Evolutionary conservation across 2,329 filamentous ascomycete genomes (phyloP).

Genomic region (Pseudogymnoascus sp.): DNA sequence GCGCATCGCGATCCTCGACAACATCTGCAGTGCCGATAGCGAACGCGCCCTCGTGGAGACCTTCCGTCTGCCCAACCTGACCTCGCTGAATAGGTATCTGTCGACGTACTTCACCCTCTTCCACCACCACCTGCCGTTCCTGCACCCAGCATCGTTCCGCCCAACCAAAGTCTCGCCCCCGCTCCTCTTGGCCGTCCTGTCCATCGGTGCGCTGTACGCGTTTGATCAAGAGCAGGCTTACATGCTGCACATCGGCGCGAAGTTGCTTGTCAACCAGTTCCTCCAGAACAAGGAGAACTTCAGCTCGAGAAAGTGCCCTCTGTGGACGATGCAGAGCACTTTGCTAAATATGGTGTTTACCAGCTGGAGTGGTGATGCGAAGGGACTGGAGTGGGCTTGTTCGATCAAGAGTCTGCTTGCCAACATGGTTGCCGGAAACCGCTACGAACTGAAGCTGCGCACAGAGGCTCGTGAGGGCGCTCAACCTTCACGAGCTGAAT

Average conservation of each 20-base stretch:
- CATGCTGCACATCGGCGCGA: constrained; percentile 93
- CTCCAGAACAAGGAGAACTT: constrained; percentile 98
- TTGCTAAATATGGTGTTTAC: constrained; percentile 98
- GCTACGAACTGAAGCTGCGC: constrained; percentile 90
- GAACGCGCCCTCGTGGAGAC: constrained; percentile 78
- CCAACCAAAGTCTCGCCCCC: constrained; percentile 73
- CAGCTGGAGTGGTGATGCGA: constrained; percentile 97
- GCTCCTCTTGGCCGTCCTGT: constrained; percentile 79
- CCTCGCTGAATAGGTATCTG: constrained; percentile 81
- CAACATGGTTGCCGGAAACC: constrained; percentile 97
- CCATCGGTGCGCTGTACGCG: constrained; percentile 90
- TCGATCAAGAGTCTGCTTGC: constrained; percentile 97
- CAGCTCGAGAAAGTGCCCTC: constrained; percentile 89
- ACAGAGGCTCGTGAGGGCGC: constrained; percentile 75
- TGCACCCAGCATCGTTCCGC: constrained; percentile 86
- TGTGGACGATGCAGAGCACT: constrained; percentile 98
- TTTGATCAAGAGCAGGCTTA: constrained; percentile 97
- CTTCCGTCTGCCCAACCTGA: constrained; percentile 75
- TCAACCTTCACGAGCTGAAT: constrained; percentile 73
- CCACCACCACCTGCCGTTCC: constrained; percentile 91
- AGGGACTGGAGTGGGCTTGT: constrained; percentile 96
- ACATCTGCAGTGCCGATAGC: constrained; percentile 71
- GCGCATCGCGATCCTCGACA: constrained; percentile 74
- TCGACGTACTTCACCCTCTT: constrained; percentile 96
- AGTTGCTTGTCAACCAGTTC: constrained; percentile 94